Evolutionary conservation across 345 rosid genomes (phyloP), one percentile per base, ranked within the genome.

Genomic region (Viola odorata): DNA sequence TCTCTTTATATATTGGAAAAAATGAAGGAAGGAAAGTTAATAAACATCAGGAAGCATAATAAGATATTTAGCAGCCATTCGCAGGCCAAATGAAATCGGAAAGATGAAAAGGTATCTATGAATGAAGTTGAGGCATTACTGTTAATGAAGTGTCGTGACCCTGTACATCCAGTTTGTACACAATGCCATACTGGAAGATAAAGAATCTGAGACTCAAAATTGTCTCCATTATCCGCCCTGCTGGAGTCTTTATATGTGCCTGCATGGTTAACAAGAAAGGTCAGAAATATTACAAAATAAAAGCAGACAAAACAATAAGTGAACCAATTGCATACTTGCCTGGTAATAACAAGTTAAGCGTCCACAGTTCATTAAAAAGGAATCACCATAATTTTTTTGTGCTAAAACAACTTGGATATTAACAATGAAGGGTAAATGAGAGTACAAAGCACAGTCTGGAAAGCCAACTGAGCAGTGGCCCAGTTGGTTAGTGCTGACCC

Each of bases 171-270:
- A 94, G 77, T 78, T 94, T 94, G 89, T 94, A 94, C 53, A 90
- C 96, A 52, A 94, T 69, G 44, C 99, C 99, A 77, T 76, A 94
- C 77, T 94, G 99, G 81, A 90, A 94, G 38, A 94, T 74, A 55
- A 94, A 94, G 78, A 94, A 94, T 60, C 99, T 66, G 45, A 86
- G 68, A 69, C 97, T 84, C 73, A 94, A 80, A 36, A 94, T 62
- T 4, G 96, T 90, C 80, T 94, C 99, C 70, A 87, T 42, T 71
- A 94, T 80, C 83, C 99, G 83, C 69, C 99, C 99, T 45, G 88
- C 49, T 38, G 84, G 57, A 40, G 90, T 90, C 56, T 94, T 88
- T 57, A 94, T 90, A 73, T 90, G 99, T 40, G 85, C 79, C 98
- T 92, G 88, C 32, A 23, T 23, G 32, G 32, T 23, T 61, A 65